Base-by-base conservation (phyloP, 139 green algal genomes). In the Pleodorina starrii region DNA sequence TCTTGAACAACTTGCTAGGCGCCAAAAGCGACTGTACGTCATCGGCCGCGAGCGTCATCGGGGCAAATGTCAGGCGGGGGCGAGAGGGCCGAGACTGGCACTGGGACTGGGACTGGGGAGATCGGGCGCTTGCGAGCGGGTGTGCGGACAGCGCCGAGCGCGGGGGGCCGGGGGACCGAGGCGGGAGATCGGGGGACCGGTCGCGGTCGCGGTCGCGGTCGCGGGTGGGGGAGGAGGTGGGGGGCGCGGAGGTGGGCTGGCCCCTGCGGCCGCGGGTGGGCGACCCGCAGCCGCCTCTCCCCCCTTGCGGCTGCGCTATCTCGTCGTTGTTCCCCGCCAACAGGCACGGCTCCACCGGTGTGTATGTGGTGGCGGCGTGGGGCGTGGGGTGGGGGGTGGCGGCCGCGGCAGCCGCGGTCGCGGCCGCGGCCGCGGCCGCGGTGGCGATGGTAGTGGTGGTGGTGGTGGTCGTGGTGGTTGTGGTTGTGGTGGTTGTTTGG, bases 11-110 rank as follows among this genome's bases (percentile, higher is more conserved):
- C 79, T 76, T 86, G 57, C 38, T 43, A 29, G 60, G 81, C n/a
- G 81, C n/a, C 81, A 87, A 5, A 2, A 87, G 60, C 43, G 60
- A 46, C 81, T 87, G 81, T 54, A 77, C 27, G 40, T 27, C 17
- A 69, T 46, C 32, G 17, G 19, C n/a, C 46, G n/a, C 11, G 29
- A 40, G 27, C 5, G 12, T 25, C 25, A 43, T 46, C 76, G 32
- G 32, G 46, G 72, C 9, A 54, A 54, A 80, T 36, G 72, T 80
- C 38, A 80, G 40, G 1, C 17, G 42, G 35, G 68, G 68, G 5
- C 35, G 68, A 7, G 7, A 66, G 21, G 25, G 54, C 54, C 54
- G 54, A 21, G 29, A n/a, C n/a, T n/a, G n/a, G n/a, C n/a, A n/a
- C n/a, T n/a, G n/a, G n/a, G n/a, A n/a, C n/a, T n/a, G n/a, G n/a